Evolutionary conservation across 371 early-diverging fungal species (phyloP), one percentile per base, ranked within the genome.

Genomic region (Entomophthora muscae): DNA sequence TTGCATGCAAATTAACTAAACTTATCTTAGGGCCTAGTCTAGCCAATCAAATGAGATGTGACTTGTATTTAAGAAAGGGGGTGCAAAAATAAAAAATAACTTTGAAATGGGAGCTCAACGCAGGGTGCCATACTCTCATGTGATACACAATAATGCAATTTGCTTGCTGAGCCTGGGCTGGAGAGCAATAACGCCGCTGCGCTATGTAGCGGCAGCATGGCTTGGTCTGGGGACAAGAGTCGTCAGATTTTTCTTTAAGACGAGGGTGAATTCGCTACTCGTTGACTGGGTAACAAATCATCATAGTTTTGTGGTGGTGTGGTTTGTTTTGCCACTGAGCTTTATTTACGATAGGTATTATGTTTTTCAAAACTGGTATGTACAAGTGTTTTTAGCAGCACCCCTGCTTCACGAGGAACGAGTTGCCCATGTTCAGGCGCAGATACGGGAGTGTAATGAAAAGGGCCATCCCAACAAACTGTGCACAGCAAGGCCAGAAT

Each of bases 401-500:
- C 69, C 67, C 29, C 26, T 31, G 23, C 54, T 71, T 57, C 75
- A 74, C 59, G 70, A 72, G 17, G 52, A 64, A 30, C 69, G 71
- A 23, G 75, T 74, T 1, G 52, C 52, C 10, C 59, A 69, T 33
- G 71, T 74, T 29, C 75, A 74, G 61, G 32, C 28, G 22, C 75
- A 74, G 61, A 67, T 74, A 13, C 51, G 63, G 23, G 61, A 57
- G 42, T 70, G 71, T 71, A 65, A 71, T 21, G 68, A 57, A 2
- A 64, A 60, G 7, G 68, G 71, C 12, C 66, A 71, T 60, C 65
- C 68, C 53, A 69, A 59, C 42, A 23, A 23, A 17, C 42, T 75
- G 65, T 72, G 72, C 65, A 70, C 75, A 17, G 69, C 73, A 23
- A 67, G 75, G 5, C 73, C 73, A 0, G 69, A 68, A 12, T 72